Evolutionary conservation across 1,139 yeast genomes (phyloP), one percentile per base, ranked within the genome.

Genomic region (Tardiomyces blankii): DNA sequence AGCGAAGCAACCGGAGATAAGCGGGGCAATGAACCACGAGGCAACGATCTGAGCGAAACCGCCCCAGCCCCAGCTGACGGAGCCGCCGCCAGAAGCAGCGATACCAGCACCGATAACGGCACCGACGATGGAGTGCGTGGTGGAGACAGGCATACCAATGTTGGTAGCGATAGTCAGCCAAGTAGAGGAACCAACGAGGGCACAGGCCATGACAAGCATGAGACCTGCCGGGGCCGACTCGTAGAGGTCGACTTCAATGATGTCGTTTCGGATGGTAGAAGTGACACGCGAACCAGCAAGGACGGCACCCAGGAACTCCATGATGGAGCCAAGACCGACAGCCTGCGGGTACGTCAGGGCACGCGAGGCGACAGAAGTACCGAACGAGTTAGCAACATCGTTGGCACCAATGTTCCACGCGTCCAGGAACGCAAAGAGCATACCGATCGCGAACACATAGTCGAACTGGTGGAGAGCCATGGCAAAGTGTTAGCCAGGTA

Each of bases 321-420:
- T 77, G 43, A 79, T 58, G 38, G 77, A 82, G 0, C 86, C 86
- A 44, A 82, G 64, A 35, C 79, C 53, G 82, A 80, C 78, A 21
- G 88, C 89, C 63, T 82, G 91, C 77, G 83, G 77, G 61, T 80
- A 80, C 47, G 75, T 75, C 51, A 82, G 67, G 21, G 87, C 75
- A 54, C 84, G 68, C 12, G 89, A 80, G 4, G 88, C 78, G 19
- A 81, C 78, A 2, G 64, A 59, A 1, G 88, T 79, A 1, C 89
- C 83, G 60, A 80, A 82, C 3, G 91, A 82, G 67, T 83, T 82
- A 38, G 91, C 84, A 49, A 82, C 88, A 70, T 82, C 91, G 59
- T 83, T 82, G 40, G 91, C 93, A 46, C 93, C 93, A 56, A 81
- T 82, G 61, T 80, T 80, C 74, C 80, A 82, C n/a, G 89, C 89